A percentile compares a stretch with the other conserved stretches of the same genome.
phyloP scores from a whole-genome alignment of 805 yeast genomes.

The Candida chilensis region DNA sequence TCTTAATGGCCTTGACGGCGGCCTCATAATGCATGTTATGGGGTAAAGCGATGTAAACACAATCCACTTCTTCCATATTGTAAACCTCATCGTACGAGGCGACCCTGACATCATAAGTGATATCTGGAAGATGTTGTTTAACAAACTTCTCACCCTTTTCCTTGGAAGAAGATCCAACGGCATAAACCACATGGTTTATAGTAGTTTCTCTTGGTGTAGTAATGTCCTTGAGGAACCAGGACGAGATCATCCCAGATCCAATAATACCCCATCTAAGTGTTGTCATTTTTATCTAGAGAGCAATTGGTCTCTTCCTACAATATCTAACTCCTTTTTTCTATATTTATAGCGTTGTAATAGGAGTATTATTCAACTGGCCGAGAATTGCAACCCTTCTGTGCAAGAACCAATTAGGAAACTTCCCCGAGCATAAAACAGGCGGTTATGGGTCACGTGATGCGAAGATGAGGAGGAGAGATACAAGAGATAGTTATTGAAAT shows the following conservation, averaged over 20 bases:
- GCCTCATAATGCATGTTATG: slow-evolving; percentile 41
- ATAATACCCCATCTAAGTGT: slow-evolving; percentile 35
- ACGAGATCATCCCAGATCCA: slow-evolving; percentile 41
- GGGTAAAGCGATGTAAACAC: slow-evolving; percentile 48
- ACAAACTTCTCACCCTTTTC: slow-evolving; percentile 25
- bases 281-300: slow-evolving; percentile 1
- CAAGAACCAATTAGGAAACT: too few relatives aligned
- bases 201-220: slow-evolving; percentile 11
- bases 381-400: too few relatives aligned
- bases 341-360: too few relatives aligned
- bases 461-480: too few relatives aligned
- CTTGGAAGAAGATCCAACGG: slow-evolving; percentile 27
- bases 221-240: slow-evolving; percentile 29
- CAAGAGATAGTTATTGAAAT: too few relatives aligned
- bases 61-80: slow-evolving; percentile 29
- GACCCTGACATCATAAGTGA: slow-evolving; percentile 8
- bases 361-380: too few relatives aligned
- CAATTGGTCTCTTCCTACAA: too few relatives aligned
- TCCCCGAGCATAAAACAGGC: too few relatives aligned
- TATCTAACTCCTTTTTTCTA: too few relatives aligned
- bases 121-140: slow-evolving; percentile 5
- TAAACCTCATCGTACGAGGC: slow-evolving; percentile 33
- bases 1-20: slow-evolving; percentile 27
- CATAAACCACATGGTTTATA: slow-evolving; percentile 20
- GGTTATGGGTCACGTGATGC: too few relatives aligned